These are phyloP conservation scores for Haematococcus sp. DNA, from an alignment of 139 green algal species.

Conservation along the genomic window DNA sequence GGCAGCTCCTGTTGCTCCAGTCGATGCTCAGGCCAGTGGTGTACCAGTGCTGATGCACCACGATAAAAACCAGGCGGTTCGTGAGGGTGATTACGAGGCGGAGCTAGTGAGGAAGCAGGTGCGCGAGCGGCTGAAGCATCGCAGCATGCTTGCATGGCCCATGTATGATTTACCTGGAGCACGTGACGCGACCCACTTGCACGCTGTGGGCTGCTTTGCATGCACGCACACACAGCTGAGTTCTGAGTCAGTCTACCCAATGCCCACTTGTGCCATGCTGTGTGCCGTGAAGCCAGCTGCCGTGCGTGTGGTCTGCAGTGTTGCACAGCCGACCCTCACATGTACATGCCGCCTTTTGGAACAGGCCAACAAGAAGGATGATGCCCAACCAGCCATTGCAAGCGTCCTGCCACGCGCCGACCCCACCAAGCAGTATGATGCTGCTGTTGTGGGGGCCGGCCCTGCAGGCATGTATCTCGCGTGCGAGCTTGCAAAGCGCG, in stretches of 20 bases:
- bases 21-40: no score
- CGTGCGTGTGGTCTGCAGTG: no score
- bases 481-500: constrained; percentile 73
- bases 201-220: no score
- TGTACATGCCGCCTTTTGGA: no score
- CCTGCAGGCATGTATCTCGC: constrained; percentile 89
- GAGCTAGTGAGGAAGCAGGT: constrained; percentile 61
- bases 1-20: no score
- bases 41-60: no score
- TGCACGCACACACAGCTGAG: no score
- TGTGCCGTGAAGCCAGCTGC: no score
- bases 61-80: constrained; percentile 50
- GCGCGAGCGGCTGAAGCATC: neutral
- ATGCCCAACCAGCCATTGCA: constrained; percentile 55
- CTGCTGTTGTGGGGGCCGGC: constrained; percentile 82
- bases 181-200: neutral
- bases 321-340: no score
- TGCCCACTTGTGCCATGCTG: no score
- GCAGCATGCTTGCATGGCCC: neutral
- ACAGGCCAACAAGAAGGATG: constrained; percentile 72
- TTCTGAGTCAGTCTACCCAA: no score
- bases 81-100: constrained; percentile 63
- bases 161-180: neutral
- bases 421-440: constrained; percentile 42
- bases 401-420: constrained; percentile 34